Evolutionary conservation across 768 basidiomycete genomes (phyloP).

Genomic region (Leucogyrophana mollusca): DNA sequence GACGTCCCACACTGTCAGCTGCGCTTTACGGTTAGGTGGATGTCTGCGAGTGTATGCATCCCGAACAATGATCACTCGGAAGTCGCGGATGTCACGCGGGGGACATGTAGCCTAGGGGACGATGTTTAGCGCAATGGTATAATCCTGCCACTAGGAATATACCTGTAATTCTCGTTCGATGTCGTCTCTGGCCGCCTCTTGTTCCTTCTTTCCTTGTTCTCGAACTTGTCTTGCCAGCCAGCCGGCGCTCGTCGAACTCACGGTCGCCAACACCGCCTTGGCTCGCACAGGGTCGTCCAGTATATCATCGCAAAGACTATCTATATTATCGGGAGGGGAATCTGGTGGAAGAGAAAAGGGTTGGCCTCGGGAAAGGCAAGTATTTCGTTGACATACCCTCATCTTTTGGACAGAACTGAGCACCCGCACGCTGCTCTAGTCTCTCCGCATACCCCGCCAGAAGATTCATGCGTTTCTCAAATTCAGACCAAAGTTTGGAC

Average conservation of each 20-base stretch:
- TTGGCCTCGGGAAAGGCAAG: too few relatives aligned
- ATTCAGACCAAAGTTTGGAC: slow-evolving; percentile 52
- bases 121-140: too few relatives aligned
- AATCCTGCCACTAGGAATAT: too few relatives aligned
- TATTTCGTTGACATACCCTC: slow-evolving; percentile 34
- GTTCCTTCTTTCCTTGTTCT: slow-evolving; percentile 46
- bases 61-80: slow-evolving; percentile 68
- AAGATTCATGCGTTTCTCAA: slow-evolving; percentile 52
- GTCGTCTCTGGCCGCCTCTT: slow-evolving; percentile 51
- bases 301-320: slow-evolving; percentile 61
- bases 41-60: slow-evolving; percentile 58
- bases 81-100: slow-evolving; percentile 69
- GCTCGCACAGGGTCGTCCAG: slow-evolving; percentile 52
- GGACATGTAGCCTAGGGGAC: slow-evolving; percentile 58
- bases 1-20: slow-evolving; percentile 85
- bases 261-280: slow-evolving; percentile 38
- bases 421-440: slow-evolving; percentile 56
- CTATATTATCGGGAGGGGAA: slow-evolving; percentile 43
- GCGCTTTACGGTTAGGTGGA: slow-evolving; percentile 58
- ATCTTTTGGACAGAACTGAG: slow-evolving; percentile 37
- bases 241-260: slow-evolving; percentile 49
- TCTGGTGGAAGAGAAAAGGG: background rate
- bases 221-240: slow-evolving; percentile 60
- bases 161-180: slow-evolving; percentile 78
- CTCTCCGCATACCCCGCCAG: slow-evolving; percentile 66